Base-by-base conservation (phyloP, 2,329 filamentous ascomycete species). In the Myriosclerotinia scirpicola region DNA sequence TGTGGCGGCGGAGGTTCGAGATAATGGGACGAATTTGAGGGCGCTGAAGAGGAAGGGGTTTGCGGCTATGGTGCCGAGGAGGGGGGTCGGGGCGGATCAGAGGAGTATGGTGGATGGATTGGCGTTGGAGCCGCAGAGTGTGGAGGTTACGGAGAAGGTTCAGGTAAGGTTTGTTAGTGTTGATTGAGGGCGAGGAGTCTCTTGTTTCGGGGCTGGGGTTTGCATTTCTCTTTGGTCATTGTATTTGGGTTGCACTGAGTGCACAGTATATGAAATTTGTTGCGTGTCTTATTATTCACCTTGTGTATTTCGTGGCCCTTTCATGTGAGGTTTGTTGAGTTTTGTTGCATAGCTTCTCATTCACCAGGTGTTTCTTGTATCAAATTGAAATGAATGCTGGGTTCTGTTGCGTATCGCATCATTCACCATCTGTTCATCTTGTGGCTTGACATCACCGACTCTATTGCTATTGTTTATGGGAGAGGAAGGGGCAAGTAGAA, bases 101-200 rank as follows among this genome's bases (percentile, higher is more conserved):
- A 63, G 11, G 38, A n/a, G 30, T 30, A 26, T 44, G 15, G 20
- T 54, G 8, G 48, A 40, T 63, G 36, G 34, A 1, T 44, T 63
- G 22, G 60, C 38, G 17, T 42, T 63, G 36, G 60, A 34, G 36
- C 36, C 48, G 12, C 36, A 54, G 60, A 26, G 44, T 44, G 36
- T 63, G 8, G 36, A 63, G 17, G n/a, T 63, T 15, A 38, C 22
- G 14, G n/a, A 42, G 26, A 38, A 40, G 48, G 22, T 54, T 36
- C 60, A 63, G 4, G 60, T 63, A 12, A 44, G 48, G 22, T 54
- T 63, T 44, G 36, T 54, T 22, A 54, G 36, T 20, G 12, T 63
- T 6, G 60, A 63, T 54, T 44, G 17, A 46, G 15, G 8, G 22
- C 44, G 2, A 22, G 17, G 17, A 4, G 34, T 56, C 3, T 11